Evolutionary conservation across 148 eudicot species (phyloP), one percentile per base, ranked within the genome.

Genomic region (Arctostaphylos glauca): DNA sequence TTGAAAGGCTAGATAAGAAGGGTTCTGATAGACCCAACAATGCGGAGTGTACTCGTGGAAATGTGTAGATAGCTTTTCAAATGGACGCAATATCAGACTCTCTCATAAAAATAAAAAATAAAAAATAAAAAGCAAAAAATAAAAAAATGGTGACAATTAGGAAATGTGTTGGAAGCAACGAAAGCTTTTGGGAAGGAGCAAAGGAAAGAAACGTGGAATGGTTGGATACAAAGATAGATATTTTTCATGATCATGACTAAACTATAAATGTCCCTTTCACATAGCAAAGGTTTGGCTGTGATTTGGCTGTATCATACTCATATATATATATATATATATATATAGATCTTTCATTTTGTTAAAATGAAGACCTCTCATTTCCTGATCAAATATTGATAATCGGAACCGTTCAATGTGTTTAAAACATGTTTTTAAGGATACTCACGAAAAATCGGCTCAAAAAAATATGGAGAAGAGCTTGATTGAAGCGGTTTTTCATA

Each of bases 121-220:
- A 8, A 49, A 4, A 50, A 5, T 10, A 60, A n/a, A n/a, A n/a
- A n/a, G n/a, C n/a, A 12, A 48, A 62, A 79, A n/a, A 77, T 53
- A 41, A 76, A 2, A 6, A 76, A 23, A 5, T 41, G 23, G 60
- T 14, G 68, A 46, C 44, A 62, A 64, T 1, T 31, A 31, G 12
- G 46, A 23, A 78, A 49, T 80, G 74, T 66, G 59, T 23, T 66
- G 74, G 74, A 80, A 47, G 44, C 82, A 80, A 62, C 81, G 46
- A 23, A 2, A 12, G 43, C 2, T 59, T 59, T 59, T 44, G 71
- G 81, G 23, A 60, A 25, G 19, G 71, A 76, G 59, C 64, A 19
- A 59, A 7, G 25, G 21, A 75, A n/a, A 18, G 80, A 80, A 64
- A 43, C 81, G 81, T 80, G 74, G 49, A 16, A 58, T 78, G 31